Evolutionary conservation across 352 stramenopile species (phyloP), one percentile per base, ranked within the genome.

Genomic region (Pythium insidiosum): DNA sequence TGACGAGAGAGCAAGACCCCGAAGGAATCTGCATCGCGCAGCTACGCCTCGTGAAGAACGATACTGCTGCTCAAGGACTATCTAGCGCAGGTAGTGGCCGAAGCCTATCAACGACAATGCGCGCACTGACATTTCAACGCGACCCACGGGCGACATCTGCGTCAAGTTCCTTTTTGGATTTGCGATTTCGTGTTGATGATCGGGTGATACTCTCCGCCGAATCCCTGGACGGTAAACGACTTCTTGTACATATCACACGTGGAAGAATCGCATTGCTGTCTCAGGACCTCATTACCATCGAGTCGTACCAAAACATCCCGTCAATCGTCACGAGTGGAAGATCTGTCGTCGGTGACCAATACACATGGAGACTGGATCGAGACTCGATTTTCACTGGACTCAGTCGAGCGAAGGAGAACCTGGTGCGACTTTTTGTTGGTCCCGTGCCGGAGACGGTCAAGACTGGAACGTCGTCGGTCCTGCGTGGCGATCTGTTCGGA

Each of bases 281-380:
- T 20, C 51, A 59, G 9, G 56, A 57, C 9, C 55, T 56, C 1
- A 66, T 92, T 24, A 63, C 58, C 4, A 43, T 92, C 1, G 67
- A 84, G 29, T 54, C 71, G 2, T 68, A 72, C 15, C 75, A 88
- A 53, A 49, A 44, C 6, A 75, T 92, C 23, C 76, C 80, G 16
- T 61, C 52, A 9, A 70, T 85, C 7, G 61, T 92, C n/a, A 56
- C 43, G 16, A 62, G 41, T 10, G 80, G 80, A 0, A 29, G 68
- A 33, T 90, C 80, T 13, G 47, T 61, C 6, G 75, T 92, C 11
- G 80, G 80, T 0, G 64, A 63, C 20, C 34, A 71, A 13, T 88
- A 73, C 41, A 74, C 62, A 2, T 92, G 74, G 70, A 68, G 80
- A 37, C 38, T 92, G n/a, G 80, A 92, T 52, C 84, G 86, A 58